phyloP scores from a whole-genome alignment of 2,329 filamentous ascomycete species.

The Aureobasidium sp. region DNA sequence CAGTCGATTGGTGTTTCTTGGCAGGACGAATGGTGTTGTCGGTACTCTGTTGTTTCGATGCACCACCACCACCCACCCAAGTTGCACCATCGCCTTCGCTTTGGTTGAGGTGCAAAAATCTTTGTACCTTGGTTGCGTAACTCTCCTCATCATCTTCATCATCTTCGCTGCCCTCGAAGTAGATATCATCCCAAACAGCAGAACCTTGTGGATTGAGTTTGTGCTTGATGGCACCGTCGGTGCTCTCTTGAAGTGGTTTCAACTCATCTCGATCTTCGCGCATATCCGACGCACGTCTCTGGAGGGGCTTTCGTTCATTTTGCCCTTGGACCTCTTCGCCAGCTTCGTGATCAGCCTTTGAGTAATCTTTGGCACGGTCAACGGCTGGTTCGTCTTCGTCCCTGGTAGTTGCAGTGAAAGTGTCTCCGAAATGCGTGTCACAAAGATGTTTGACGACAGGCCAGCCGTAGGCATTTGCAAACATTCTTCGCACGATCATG shows the following conservation, averaged over 20 bases:
- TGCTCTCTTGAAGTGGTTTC: conserved; percentile 29
- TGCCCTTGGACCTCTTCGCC: conserved; percentile 57
- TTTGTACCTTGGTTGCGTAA: conserved; percentile 25
- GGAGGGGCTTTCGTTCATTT: conserved; percentile 30
- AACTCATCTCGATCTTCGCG: conserved; percentile 39
- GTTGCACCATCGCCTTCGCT: background rate
- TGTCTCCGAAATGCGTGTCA: conserved; percentile 86
- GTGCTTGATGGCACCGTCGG: conserved; percentile 22
- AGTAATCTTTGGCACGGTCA: conserved; percentile 59
- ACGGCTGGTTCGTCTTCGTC: conserved; percentile 60
- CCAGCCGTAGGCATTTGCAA: conserved; percentile 96
- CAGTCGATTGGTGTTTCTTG: conserved; percentile 24
- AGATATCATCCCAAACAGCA: conserved; percentile 42
- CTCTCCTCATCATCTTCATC: conserved; percentile 39
- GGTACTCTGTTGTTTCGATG: background rate
- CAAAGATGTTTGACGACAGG: conserved; percentile 92
- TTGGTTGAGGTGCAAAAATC: background rate
- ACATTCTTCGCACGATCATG: conserved; percentile 92
- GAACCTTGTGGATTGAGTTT: conserved; percentile 31
- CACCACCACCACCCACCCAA: background rate
- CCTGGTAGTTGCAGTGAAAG: conserved; percentile 54
- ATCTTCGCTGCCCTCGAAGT: conserved; percentile 40
- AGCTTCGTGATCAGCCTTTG: conserved; percentile 33
- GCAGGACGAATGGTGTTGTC: background rate
- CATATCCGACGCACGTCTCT: conserved; percentile 41